Evolutionary conservation across 352 stramenopile species (phyloP), one percentile per base, ranked within the genome.

Genomic region (Plasmopara muralis): DNA sequence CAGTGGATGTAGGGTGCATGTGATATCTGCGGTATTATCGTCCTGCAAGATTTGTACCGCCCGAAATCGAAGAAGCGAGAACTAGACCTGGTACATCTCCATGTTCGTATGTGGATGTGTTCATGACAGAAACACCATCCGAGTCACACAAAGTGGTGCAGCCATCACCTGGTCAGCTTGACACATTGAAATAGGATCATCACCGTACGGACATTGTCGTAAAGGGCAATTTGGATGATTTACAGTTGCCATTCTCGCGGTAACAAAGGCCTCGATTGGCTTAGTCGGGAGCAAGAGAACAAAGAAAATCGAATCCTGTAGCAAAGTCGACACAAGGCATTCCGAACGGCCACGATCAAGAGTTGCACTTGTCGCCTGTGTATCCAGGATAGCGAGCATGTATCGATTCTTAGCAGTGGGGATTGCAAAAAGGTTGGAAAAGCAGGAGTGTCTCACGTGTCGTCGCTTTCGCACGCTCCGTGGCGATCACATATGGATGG

Each of bases 81-180:
- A 87, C 53, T 0, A 89, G 66, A 15, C 61, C 43, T 13, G 76
- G 81, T 6, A 92, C 62, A 28, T 85, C 59, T 9, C 78, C 81
- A 41, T 87, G 76, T 46, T 92, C 77, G 35, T 83, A 56, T 5
- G 63, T 74, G 53, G 87, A 92, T 5, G 78, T 86, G 50, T 89
- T 60, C 37, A 72, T 47, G 10, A 74, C 66, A 13, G 81, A 86
- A 4, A 82, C 72, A 18, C 83, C 83, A 7, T 76, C 47, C 0
- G 41, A 31, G 14, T 70, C 64, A 61, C 84, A 95, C 4, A 87
- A 45, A 6, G 52, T 62, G 7, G 61, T 53, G 25, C 74, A 72
- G 9, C 62, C 70, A 41, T 70, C 68, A 3, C 20, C 20, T 25
- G 20, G 3, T 25, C 3, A 25, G 3, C 20, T 25, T 25, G 20